Evolutionary conservation across 495 filamentous ascomycete genomes (phyloP), one percentile per base, ranked within the genome.

Genomic region (Penicillium turbatum): DNA sequence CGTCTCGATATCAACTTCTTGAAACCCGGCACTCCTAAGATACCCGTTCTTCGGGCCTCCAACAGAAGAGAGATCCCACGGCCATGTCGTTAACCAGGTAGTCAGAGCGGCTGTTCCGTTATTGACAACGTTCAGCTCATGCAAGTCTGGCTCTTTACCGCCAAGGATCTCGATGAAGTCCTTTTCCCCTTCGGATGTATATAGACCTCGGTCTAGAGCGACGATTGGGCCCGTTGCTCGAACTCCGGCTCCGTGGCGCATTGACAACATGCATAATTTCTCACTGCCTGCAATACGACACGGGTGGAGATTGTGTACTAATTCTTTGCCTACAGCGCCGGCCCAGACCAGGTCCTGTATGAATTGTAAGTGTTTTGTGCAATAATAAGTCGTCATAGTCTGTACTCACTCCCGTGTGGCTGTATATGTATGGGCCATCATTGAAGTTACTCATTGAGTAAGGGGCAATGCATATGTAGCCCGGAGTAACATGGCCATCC

Each of bases 361-460:
- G 6, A 27, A 13, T 19, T n/a, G n/a, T 44, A 7, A 30, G 8
- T 48, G 3, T 24, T 1, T 3, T 36, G 16, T 27, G 19, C 12
- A 15, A 27, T 7, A 3, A 35, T 32, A 24, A 10, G 7, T 17
- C 13, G 15, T 6, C 15, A 24, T 30, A 21, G 8, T 12, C 7
- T 3, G 11, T 13, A 37, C 19, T 37, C 36, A 37, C 31, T 17
- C 45, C 31, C 2, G 31, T 13, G 19, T 48, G 32, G 24, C 19
- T 48, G 45, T 36, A 48, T 2, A 48, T 48, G 13, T 48, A 48
- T n/a, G 45, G 44, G 19, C 45, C 45, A n/a, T 48, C 31, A 10
- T 48, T 26, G 5, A 6, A 36, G 6, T 17, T 27, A 10, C 31
- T 24, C 15, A 48, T 6, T 1, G 36, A 10, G 26, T 36, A 48